These are phyloP conservation scores for Coemansia umbellata DNA, from an alignment of 192 early-diverging fungal species.

Conservation along the genomic window DNA sequence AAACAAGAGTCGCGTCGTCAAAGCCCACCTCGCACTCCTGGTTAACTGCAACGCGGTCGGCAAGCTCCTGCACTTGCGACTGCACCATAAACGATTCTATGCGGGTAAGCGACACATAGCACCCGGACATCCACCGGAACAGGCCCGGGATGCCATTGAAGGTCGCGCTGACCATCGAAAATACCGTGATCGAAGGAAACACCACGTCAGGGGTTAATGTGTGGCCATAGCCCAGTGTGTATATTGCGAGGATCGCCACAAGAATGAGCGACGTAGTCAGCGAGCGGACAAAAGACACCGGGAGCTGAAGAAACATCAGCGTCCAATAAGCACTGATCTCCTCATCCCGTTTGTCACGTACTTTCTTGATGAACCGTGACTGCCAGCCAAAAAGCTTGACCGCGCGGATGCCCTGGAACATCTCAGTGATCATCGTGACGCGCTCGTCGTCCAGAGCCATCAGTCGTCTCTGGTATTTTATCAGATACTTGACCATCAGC, in stretches of 20 bases:
- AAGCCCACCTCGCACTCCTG: slow-evolving; percentile 18
- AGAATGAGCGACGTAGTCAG: slow-evolving; percentile 59
- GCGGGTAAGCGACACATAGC: slow-evolving; percentile 63
- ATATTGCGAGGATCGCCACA: slow-evolving; percentile 57
- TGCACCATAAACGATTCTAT: slow-evolving; percentile 76
- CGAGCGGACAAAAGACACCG: slow-evolving; percentile 49
- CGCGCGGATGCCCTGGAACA: slow-evolving; percentile 86
- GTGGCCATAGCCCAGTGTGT: slow-evolving; percentile 55
- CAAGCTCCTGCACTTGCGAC: slow-evolving; percentile 59
- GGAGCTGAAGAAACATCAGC: slow-evolving; percentile 56
- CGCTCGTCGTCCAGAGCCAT: slow-evolving; percentile 70
- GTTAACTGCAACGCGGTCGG: slow-evolving; percentile 22
- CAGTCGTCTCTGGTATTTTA: slow-evolving; percentile 54
- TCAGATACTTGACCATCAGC: slow-evolving; percentile 53
- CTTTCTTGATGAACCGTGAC: slow-evolving; percentile 62
- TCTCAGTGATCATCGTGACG: slow-evolving; percentile 77
- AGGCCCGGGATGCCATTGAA: slow-evolving; percentile 61
- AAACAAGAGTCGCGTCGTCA: slow-evolving; percentile 42
- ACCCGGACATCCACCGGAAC: slow-evolving; percentile 57
- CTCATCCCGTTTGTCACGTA: slow-evolving; percentile 60
- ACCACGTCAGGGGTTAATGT: slow-evolving; percentile 60
- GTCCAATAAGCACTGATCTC: slow-evolving; percentile 57
- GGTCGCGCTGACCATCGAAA: slow-evolving; percentile 64
- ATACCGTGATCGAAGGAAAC: slow-evolving; percentile 71
- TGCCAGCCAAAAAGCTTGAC: slow-evolving; percentile 94